Evolutionary conservation across 805 yeast genomes (phyloP), one percentile per base, ranked within the genome.

Genomic region (Lipomyces japonicus): DNA sequence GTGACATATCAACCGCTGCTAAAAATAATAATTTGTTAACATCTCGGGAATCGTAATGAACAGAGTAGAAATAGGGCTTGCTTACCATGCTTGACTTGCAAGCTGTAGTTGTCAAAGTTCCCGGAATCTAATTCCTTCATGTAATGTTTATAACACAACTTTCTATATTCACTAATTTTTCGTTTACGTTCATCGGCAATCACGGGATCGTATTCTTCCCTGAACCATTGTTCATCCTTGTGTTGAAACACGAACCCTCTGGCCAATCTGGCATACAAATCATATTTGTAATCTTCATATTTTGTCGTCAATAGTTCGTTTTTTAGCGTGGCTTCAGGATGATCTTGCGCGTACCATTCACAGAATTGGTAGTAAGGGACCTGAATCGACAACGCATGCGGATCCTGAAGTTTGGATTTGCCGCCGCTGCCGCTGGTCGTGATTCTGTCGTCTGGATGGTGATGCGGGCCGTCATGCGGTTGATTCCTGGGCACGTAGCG

Each of bases 181-280:
- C 26, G 30, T 23, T 19, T 30, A n/a, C 26, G 21, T 12, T n/a
- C 12, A 32, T 30, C 28, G 6, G 38, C 35, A 5, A 28, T 3
- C n/a, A 31, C 51, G 3, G 53, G 48, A 32, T 41, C 50, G 37
- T 57, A 57, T 10, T 44, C 36, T 35, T 57, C 60, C 25, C 51
- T 45, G 45, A 57, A 57, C 60, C 60, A 57, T n/a, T 44, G 46
- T 23, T 57, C 59, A 30, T 51, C 39, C 12, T 23, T 50, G 38
- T 50, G 59, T 34, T 39, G 44, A 18, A 44, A 44, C 14, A 57
- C 60, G 31, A 57, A 57, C 1, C 53, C 55, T 14, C 56, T 42
- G 4, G 60, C 56, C n/a, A 51, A 41, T 16, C 54, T 37, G 12
- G 59, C 60, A 41, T 47, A 55, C 30, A 57, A 30, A 30, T 57